A percentile compares a stretch with the other conserved stretches of the same genome.
phyloP scores from a whole-genome alignment of 202 grass and related monocot genomes.

The Cymbopogon flexuosus region DNA sequence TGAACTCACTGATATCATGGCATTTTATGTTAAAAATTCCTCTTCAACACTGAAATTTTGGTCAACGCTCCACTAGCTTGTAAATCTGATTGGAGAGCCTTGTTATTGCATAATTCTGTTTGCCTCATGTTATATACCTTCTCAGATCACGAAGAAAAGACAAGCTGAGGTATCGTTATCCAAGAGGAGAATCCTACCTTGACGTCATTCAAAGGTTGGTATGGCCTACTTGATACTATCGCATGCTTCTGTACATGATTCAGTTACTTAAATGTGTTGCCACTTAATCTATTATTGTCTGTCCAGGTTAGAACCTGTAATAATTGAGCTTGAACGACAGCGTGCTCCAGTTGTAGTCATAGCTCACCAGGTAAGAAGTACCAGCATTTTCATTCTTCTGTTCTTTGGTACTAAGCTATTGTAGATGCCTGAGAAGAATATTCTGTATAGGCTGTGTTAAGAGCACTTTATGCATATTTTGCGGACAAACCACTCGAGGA shows the following conservation, averaged over 20 bases:
- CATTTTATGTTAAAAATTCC: not conserved
- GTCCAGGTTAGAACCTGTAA: slow-evolving; percentile 84
- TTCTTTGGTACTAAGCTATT: not conserved
- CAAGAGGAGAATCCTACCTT: slow-evolving; percentile 93
- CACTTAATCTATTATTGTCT: slow-evolving; percentile 23
- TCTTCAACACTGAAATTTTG: not conserved
- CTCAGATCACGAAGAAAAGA: slow-evolving; percentile 70
- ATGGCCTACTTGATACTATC: slow-evolving; percentile 3
- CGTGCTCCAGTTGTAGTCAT: slow-evolving; percentile 93
- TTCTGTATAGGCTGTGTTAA: slow-evolving; percentile 77
- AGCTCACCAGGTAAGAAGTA: slow-evolving; percentile 85
- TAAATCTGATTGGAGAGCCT: not conserved
- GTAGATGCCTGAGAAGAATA: slow-evolving; percentile 17
- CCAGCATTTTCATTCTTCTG: slow-evolving; percentile 10
- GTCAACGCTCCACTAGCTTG: not conserved
- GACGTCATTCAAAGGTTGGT: slow-evolving; percentile 93
- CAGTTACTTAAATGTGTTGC: not conserved
- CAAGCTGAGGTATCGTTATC: slow-evolving; percentile 94
- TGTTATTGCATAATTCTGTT: not conserved
- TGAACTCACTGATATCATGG: slow-evolving; percentile 4
- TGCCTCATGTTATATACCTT: slow-evolving; percentile 9
- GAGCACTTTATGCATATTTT: slow-evolving; percentile 95
- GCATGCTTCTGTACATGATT: slow-evolving; percentile 19
- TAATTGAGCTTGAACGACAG: slow-evolving; percentile 94
- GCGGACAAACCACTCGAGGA: slow-evolving; percentile 85